Percentiles rank a stretch among this genome's conserved stretches.
phyloP scores from a whole-genome alignment of 2,329 filamentous ascomycete genomes.

The Leptographium procerum region DNA sequence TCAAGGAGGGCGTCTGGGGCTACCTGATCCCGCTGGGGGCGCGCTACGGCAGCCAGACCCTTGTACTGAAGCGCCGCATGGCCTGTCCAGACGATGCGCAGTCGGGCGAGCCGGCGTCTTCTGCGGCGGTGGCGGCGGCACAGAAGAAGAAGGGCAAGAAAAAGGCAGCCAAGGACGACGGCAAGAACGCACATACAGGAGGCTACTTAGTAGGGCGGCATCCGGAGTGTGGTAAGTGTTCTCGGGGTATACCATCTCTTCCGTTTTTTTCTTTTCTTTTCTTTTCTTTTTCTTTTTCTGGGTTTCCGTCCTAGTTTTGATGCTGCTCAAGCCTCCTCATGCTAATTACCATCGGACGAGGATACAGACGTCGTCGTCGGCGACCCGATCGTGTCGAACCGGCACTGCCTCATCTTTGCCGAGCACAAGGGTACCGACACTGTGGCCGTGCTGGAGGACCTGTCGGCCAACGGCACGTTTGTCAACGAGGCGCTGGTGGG shows the following conservation, averaged over 20 bases:
- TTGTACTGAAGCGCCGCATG: constrained; percentile 63
- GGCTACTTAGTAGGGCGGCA: constrained; percentile 90
- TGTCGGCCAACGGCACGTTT: constrained; percentile 94
- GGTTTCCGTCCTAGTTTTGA: no score
- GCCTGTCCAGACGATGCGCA: constrained; percentile 48
- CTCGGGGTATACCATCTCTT: no score
- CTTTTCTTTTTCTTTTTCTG: background rate
- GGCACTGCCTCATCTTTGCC: constrained; percentile 47
- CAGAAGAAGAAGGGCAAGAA: constrained; percentile 32
- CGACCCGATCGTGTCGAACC: constrained; percentile 75
- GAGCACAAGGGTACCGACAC: constrained; percentile 28
- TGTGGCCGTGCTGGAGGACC: constrained; percentile 74
- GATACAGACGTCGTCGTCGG: constrained; percentile 62
- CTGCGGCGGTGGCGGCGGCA: background rate
- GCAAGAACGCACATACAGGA: constrained; percentile 52
- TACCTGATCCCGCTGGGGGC: constrained; percentile 70
- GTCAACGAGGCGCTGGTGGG: constrained; percentile 87
- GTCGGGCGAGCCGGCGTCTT: background rate
- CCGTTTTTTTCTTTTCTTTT: background rate
- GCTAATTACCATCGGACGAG: constrained; percentile 14
- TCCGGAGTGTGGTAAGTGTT: constrained; percentile 70
- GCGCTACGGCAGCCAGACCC: constrained; percentile 51
- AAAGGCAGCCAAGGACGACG: constrained; percentile 44
- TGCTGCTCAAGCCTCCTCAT: no score
- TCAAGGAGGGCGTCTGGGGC: constrained; percentile 82